Base-by-base conservation (phyloP, 257 asterid genomes). In the Henckelia pumila region DNA sequence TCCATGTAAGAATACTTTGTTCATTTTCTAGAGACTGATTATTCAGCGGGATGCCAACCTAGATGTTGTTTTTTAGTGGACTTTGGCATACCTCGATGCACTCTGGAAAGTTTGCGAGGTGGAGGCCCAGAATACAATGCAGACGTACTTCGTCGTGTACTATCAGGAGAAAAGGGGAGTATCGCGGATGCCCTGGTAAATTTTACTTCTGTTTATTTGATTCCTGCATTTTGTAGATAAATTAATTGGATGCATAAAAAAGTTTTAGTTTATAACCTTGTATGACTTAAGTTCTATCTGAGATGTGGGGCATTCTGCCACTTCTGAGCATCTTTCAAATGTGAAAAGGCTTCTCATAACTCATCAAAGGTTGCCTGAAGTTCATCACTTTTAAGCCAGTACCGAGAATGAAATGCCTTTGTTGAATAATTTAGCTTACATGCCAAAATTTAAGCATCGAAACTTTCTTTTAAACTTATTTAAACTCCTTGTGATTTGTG, bases 31-130 rank as follows among this genome's bases (percentile, higher is more conserved):
- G 63, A 22, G 29, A 61, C 44, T 22, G 9, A 17, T 25, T 49
- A 4, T 19, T 28, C 4, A 44, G 14, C 35, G 17, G 19, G 21
- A 10, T 50, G 49, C 47, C 25, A 20, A 64, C 32, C 24, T n/a
- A 5, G 5, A 21, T 14, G 6, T 3, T 50, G 19, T 17, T 35
- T 69, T 49, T 74, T 23, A 88, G 95, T 88, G 75, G 88, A 85
- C 47, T 85, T 85, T 32, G 92, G 92, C 30, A 85, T 88, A 66
- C 92, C 89, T 44, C 92, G 92, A 26, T 85, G 95, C 86, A 83
- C 87, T 22, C 33, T 88, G 68, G 86, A 80, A n/a, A 81, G 80
- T 56, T 58, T 88, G 71, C 79, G 75, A 47, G 95, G 95, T 10
- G 92, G 88, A 73, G 88, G 71, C 25, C 88, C 90, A 6, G 82